Evolutionary conservation across 2,329 filamentous ascomycete genomes (phyloP).

Genomic region (Sphaerulina populicola): DNA sequence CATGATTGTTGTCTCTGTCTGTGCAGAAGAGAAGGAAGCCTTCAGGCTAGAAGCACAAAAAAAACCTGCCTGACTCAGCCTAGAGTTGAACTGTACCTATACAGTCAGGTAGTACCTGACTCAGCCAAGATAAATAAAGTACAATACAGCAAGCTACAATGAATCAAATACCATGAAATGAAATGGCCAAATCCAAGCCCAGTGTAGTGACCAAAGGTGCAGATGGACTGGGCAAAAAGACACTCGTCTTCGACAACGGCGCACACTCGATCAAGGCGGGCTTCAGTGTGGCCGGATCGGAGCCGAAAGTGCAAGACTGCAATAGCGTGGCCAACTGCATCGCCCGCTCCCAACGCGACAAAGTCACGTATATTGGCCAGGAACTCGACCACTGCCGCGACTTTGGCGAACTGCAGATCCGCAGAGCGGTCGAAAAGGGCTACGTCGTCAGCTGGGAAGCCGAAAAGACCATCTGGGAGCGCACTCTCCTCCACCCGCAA

Average conservation of each 20-base stretch:
- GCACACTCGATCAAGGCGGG: constrained; percentile 87
- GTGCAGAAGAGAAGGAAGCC: no score
- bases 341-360: constrained; percentile 66
- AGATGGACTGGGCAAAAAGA: constrained; percentile 34
- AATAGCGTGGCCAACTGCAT: constrained; percentile 79
- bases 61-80: no score
- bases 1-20: constrained; percentile 16
- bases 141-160: no score
- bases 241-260: constrained; percentile 88
- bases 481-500: constrained; percentile 63
- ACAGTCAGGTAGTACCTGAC: no score
- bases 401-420: constrained; percentile 79
- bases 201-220: constrained; percentile 9
- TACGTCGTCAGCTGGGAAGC: constrained; percentile 96
- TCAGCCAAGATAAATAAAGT: background rate
- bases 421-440: constrained; percentile 85
- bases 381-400: constrained; percentile 74
- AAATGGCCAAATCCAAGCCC: constrained; percentile 10
- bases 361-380: constrained; percentile 68
- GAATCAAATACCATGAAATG: no score
- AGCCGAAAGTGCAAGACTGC: constrained; percentile 45
- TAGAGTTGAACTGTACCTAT: no score
- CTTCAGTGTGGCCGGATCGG: constrained; percentile 42
- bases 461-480: constrained; percentile 91
- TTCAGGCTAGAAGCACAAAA: no score